Conservation (phyloP, 129 eudicot genomes). For the Apium graveolens region DNA sequence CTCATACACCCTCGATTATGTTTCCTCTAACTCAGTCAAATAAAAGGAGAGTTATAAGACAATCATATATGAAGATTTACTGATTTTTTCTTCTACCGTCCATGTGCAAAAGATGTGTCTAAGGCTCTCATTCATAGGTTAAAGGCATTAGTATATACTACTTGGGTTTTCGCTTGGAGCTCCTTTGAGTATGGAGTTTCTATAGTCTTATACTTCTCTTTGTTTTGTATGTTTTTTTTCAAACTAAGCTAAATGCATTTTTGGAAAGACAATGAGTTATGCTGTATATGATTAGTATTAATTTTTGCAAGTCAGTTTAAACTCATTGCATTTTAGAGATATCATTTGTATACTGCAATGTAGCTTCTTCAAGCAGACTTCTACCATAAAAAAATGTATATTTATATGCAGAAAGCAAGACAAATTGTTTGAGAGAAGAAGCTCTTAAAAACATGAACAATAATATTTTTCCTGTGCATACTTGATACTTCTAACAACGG, state of each 20-base stretch:
- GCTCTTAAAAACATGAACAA: neutral
- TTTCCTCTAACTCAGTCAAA: constrained; percentile 49
- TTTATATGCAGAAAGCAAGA: no score
- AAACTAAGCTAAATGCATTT: constrained; percentile 16
- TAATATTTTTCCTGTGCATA: neutral
- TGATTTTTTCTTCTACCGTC: neutral
- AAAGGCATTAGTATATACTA: constrained; percentile 3
- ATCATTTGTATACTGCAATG: neutral
- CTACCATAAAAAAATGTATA: no score
- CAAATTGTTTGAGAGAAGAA: no score
- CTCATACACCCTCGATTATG: no score
- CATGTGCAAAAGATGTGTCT: neutral
- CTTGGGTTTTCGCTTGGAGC: constrained; percentile 10
- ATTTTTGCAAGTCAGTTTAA: neutral
- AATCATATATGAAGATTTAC: constrained; percentile 19
- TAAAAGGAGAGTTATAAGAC: constrained; percentile 56
- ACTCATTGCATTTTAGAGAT: neutral
- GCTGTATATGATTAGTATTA: constrained; percentile 8
- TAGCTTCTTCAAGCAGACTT: neutral
- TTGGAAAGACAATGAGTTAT: neutral
- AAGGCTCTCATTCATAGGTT: neutral
- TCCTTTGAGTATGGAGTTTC: constrained; percentile 28
- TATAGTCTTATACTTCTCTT: constrained; percentile 11
- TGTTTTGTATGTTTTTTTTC: constrained; percentile 8
- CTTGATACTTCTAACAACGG: neutral